phyloP scores from a whole-genome alignment of 1,284 basidiomycete genomes.

The Ustilago shanxiensis region DNA sequence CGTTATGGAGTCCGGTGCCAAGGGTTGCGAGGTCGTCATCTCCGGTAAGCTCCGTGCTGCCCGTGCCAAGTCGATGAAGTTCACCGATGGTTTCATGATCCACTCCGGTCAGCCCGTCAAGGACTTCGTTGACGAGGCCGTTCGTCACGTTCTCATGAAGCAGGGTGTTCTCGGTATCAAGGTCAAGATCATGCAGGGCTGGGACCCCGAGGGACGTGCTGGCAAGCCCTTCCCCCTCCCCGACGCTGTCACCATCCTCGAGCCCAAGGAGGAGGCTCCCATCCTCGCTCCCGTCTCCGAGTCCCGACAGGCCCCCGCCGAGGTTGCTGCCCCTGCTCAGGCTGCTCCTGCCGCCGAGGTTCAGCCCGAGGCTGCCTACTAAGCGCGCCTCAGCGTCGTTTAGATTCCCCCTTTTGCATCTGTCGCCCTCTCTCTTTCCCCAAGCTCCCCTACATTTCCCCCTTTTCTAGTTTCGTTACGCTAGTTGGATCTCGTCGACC shows the following conservation, averaged over 20 bases:
- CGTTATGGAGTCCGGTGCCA: constrained; percentile 99
- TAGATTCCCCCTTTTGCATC: constrained; percentile 42
- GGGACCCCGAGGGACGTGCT: constrained; percentile 84
- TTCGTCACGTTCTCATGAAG: constrained; percentile 96
- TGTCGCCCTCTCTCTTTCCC: constrained; percentile 51
- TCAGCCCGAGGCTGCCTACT: constrained; percentile 60
- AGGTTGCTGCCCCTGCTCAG: constrained; percentile 46
- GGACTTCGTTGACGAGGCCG: constrained; percentile 98
- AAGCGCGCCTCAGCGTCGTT: constrained; percentile 21
- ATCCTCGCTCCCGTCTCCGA: constrained; percentile 70
- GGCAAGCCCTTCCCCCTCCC: constrained; percentile 91
- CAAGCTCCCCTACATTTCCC: constrained; percentile 48
- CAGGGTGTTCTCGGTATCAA: constrained; percentile 99
- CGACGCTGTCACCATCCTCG: constrained; percentile 91
- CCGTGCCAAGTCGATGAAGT: constrained; percentile 99
- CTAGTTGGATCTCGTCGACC: constrained; percentile 8
- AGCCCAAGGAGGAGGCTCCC: constrained; percentile 78
- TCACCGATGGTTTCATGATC: constrained; percentile 99
- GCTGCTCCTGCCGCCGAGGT: constrained; percentile 58
- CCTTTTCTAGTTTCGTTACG: constrained; percentile 40
- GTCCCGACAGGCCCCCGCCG: constrained; percentile 61
- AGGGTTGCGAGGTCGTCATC: constrained; percentile 99
- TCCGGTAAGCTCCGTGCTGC: constrained; percentile 99
- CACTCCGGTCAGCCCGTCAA: constrained; percentile 98
- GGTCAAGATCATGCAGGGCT: constrained; percentile 99